Evolutionary conservation across 1,284 basidiomycete genomes (phyloP).

Genomic region (Mycena sp.): DNA sequence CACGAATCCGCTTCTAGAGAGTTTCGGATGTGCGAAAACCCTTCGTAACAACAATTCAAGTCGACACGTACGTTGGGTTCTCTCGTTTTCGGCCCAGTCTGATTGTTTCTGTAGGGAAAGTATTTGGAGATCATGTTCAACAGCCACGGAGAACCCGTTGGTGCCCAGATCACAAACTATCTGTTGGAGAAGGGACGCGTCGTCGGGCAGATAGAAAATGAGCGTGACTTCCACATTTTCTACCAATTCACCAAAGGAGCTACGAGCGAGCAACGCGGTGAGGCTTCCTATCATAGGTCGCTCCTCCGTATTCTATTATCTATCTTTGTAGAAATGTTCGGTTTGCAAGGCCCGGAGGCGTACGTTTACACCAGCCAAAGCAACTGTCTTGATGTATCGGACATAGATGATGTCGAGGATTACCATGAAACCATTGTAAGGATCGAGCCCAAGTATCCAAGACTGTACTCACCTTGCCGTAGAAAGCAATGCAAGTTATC

Average conservation of each 20-base stretch:
- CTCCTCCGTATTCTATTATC: not conserved
- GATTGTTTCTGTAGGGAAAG: conserved; percentile 77
- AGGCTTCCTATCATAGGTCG: conserved; percentile 5
- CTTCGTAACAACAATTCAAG: conserved; percentile 98
- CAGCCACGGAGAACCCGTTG: conserved; percentile 90
- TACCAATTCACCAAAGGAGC: conserved; percentile 99
- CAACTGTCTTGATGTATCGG: conserved; percentile 91
- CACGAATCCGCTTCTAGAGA: conserved; percentile 97
- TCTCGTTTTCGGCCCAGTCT: not conserved
- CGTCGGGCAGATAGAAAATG: conserved; percentile 95
- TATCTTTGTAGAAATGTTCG: conserved; percentile 82
- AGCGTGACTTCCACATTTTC: conserved; percentile 99
- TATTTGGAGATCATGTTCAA: conserved; percentile 99
- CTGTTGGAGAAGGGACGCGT: conserved; percentile 97
- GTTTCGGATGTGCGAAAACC: conserved; percentile 99
- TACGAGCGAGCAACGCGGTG: conserved; percentile 87
- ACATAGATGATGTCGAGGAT: conserved; percentile 91
- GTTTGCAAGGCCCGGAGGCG: conserved; percentile 96
- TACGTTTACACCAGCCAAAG: conserved; percentile 95
- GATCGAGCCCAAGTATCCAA: not conserved
- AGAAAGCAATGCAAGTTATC: conserved; percentile 95
- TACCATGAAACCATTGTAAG: conserved; percentile 89
- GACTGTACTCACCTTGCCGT: conserved; percentile 27
- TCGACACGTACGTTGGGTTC: conserved; percentile 81
- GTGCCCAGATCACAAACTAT: conserved; percentile 99